Evolutionary conservation across 495 filamentous ascomycete genomes (phyloP).

Genomic region (Aspergillus kassunensis): DNA sequence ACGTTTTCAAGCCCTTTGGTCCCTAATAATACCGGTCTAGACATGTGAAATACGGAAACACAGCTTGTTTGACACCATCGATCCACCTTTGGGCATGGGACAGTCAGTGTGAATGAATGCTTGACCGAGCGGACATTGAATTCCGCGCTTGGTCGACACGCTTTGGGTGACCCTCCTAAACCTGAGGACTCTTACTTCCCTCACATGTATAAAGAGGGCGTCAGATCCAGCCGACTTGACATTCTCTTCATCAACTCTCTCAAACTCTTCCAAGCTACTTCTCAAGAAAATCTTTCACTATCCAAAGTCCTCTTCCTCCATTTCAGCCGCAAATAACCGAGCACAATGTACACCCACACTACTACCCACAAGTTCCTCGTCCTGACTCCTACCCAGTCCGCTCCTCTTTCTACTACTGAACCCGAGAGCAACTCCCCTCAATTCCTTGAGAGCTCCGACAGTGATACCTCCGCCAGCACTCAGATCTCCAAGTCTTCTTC

Average conservation of each 20-base stretch:
- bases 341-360: slow-evolving; percentile 38
- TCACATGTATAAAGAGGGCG: slow-evolving; percentile 33
- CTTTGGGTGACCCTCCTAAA: slow-evolving; percentile 22
- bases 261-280: neutral
- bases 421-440: slow-evolving; percentile 11
- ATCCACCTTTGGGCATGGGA: slow-evolving; percentile 9
- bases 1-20: slow-evolving; percentile 18
- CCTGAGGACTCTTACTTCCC: slow-evolving; percentile 18
- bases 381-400: slow-evolving; percentile 36
- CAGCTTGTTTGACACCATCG: slow-evolving; percentile 16
- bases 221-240: slow-evolving; percentile 19
- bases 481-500: neutral
- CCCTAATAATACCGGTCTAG: slow-evolving; percentile 11
- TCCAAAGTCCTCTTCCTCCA: neutral
- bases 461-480: slow-evolving; percentile 14
- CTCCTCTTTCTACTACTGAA: slow-evolving; percentile 26
- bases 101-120: neutral
- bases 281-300: slow-evolving; percentile 1
- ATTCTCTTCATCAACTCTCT: slow-evolving; percentile 9
- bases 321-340: slow-evolving; percentile 11
- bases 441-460: slow-evolving; percentile 16
- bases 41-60: slow-evolving; percentile 23
- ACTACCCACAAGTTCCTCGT: slow-evolving; percentile 37
- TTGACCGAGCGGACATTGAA: slow-evolving; percentile 2
- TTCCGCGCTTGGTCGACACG: slow-evolving; percentile 30